Evolutionary conservation across 495 filamentous ascomycete genomes (phyloP).

Genomic region (Daldinia decipiens): DNA sequence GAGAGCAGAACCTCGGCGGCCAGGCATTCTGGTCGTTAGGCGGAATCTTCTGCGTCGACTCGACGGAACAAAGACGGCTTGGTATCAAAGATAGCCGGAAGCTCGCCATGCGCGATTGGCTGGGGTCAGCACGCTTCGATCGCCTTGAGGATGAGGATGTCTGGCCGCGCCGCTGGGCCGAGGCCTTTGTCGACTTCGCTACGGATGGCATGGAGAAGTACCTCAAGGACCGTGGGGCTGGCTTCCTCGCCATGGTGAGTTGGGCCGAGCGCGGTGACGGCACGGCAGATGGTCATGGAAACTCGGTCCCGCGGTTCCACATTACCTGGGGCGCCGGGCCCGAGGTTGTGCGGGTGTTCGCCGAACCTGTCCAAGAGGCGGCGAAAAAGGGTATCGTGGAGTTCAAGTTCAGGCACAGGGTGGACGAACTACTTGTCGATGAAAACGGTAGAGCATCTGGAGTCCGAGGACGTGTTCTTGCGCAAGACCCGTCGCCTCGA

Average conservation of each 20-base stretch:
- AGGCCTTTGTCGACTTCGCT: constrained; percentile 65
- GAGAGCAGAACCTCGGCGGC: constrained; percentile 57
- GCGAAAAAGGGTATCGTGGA: constrained; percentile 58
- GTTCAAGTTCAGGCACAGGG: constrained; percentile 60
- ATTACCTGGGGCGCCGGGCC: constrained; percentile 63
- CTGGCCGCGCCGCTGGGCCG: constrained; percentile 63
- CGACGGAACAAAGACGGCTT: constrained; percentile 58
- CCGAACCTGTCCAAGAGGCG: constrained; percentile 57
- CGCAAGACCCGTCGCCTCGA: constrained; percentile 52
- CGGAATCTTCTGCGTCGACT: constrained; percentile 63
- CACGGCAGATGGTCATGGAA: constrained; percentile 60
- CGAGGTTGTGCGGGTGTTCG: constrained; percentile 62
- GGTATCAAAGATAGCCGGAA: constrained; percentile 61
- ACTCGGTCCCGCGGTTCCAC: constrained; percentile 63
- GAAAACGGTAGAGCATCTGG: constrained; percentile 59
- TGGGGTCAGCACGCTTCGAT: constrained; percentile 61
- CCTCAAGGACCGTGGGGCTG: constrained; percentile 56
- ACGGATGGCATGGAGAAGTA: constrained; percentile 61
- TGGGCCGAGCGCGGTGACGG: constrained; percentile 65
- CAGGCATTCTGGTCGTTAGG: constrained; percentile 67
- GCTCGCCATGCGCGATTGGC: constrained; percentile 63
- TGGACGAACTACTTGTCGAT: constrained; percentile 61
- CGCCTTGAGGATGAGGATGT: constrained; percentile 55
- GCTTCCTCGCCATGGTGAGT: constrained; percentile 57
- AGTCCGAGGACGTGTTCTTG: constrained; percentile 58